phyloP scores from a whole-genome alignment of 2,329 filamentous ascomycete species.

The Plenodomus biglobosus region DNA sequence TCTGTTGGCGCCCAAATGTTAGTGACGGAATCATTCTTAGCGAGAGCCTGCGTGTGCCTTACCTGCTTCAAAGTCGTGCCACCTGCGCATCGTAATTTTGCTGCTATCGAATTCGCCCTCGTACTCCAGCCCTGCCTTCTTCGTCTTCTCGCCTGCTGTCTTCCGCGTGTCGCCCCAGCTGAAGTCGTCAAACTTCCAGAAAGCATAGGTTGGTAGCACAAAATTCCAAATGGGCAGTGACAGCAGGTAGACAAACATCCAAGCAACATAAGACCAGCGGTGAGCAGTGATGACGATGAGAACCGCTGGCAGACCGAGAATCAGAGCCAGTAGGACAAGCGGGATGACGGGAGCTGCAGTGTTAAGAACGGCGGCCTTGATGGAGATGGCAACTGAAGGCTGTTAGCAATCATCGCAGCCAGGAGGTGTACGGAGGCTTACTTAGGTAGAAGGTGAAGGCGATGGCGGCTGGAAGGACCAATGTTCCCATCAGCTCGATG shows the following conservation, averaged over 20 bases:
- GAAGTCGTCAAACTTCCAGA: conserved; percentile 99
- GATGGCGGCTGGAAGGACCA: conserved; percentile 94
- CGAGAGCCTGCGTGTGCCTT: conserved; percentile 28
- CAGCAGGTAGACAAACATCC: conserved; percentile 95
- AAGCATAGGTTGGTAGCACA: conserved; percentile 87
- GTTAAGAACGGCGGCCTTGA: conserved; percentile 62
- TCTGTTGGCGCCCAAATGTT: conserved; percentile 39
- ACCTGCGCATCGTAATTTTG: conserved; percentile 99
- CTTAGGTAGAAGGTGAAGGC: conserved; percentile 95
- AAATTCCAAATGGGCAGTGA: conserved; percentile 98
- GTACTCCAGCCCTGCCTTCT: conserved; percentile 81
- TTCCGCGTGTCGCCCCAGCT: conserved; percentile 98
- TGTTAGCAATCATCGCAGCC: conserved; percentile 28
- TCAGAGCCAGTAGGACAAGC: conserved; percentile 81
- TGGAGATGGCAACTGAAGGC: conserved; percentile 74
- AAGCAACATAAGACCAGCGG: conserved; percentile 85
- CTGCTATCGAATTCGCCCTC: conserved; percentile 97
- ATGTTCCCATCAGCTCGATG: conserved; percentile 89
- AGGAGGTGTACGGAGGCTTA: conserved; percentile 54
- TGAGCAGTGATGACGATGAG: conserved; percentile 93
- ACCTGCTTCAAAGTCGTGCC: conserved; percentile 87
- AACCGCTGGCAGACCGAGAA: conserved; percentile 88
- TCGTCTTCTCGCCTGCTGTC: conserved; percentile 85
- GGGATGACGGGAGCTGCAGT: conserved; percentile 78
- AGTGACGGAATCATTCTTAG: conserved; percentile 29